These are phyloP conservation scores for Candida insectalens DNA, from an alignment of 805 yeast genomes.

Conservation along the genomic window DNA sequence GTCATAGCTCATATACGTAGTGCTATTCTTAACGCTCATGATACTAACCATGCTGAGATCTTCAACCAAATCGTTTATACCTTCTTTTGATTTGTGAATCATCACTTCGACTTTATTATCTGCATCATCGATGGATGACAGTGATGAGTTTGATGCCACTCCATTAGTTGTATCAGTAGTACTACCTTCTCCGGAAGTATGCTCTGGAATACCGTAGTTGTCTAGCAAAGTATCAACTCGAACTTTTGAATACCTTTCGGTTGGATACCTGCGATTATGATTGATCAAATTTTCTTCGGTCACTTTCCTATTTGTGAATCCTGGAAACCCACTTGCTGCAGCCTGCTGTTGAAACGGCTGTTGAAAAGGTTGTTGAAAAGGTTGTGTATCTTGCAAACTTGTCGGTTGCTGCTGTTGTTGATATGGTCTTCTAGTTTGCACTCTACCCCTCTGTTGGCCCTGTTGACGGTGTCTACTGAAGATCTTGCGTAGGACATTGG, in stretches of 20 bases:
- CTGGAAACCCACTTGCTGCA: conserved; percentile 3
- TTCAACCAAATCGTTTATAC: conserved; percentile 9
- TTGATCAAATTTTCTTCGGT: conserved; percentile 3
- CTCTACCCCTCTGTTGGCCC: neutral
- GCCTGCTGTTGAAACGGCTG: neutral
- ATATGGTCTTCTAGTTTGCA: neutral
- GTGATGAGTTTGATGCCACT: neutral
- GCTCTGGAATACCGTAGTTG: neutral
- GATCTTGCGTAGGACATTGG: conserved; percentile 8
- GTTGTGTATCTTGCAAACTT: too few relatives aligned
- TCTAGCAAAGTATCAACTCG: conserved; percentile 10
- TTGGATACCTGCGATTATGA: conserved; percentile 3
- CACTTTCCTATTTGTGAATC: conserved; percentile 1
- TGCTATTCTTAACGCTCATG: conserved; percentile 12
- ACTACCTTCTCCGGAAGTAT: conserved; percentile 2
- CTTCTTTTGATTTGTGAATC: conserved; percentile 7
- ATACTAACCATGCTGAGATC: conserved; percentile 18
- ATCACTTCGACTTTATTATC: conserved; percentile 11
- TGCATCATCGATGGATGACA: conserved; percentile 1
- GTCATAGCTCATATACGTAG: conserved; percentile 10
- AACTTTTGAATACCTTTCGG: conserved; percentile 4
- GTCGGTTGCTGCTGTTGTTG: neutral
- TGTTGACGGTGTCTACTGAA: conserved; percentile 4
- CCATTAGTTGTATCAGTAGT: conserved; percentile 2
- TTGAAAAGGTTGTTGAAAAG: conserved; percentile 2